Evolutionary conservation across 2,329 filamentous ascomycete species (phyloP), one percentile per base, ranked within the genome.

Genomic region (Fusarium sacchari): DNA sequence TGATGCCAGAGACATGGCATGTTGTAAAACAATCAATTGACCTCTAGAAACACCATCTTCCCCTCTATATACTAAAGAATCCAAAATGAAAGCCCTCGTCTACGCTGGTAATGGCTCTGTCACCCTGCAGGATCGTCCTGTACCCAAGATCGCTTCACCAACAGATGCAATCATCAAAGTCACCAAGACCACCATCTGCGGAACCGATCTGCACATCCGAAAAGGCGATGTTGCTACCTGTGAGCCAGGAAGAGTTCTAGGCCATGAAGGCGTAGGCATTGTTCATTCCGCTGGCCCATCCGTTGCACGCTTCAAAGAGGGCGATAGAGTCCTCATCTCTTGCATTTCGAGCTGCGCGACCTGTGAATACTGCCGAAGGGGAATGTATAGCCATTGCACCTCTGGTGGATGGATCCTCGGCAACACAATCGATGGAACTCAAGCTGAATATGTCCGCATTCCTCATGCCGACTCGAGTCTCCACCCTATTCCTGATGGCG

Each of bases 401-500:
- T 85, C 83, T 18, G 88, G 87, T 32, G 87, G 88, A 8, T 90
- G 88, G 88, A 82, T 85, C 10, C 80, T 90, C 5, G 88, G 88
- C 26, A 86, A 90, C 73, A 81, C 80, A 0, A 82, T 85, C 26
- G 86, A 88, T 71, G 87, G 87, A 49, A 88, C 86, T 0, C 87
- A 89, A 74, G 88, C 87, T n/a, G 87, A 89, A 74, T 89, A 86
- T 68, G 87, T 89, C 42, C 82, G 86, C 26, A 84, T 89, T 47
- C 86, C 86, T 4, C 84, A 86, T 74, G 88, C 87, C 0, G 83
- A 86, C 62, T 83, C 82, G 13, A 87, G 84, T 14, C 81, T 89
- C 13, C 84, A 87, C 75, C 72, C 79, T 6, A 76, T 88, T 3
- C 85, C 87, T 0, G 47, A 73, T 0, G 83, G 80, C 3, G 82